Evolutionary conservation across 306 rosid species (phyloP), one percentile per base, ranked within the genome.

Genomic region (Lupinus albus): DNA sequence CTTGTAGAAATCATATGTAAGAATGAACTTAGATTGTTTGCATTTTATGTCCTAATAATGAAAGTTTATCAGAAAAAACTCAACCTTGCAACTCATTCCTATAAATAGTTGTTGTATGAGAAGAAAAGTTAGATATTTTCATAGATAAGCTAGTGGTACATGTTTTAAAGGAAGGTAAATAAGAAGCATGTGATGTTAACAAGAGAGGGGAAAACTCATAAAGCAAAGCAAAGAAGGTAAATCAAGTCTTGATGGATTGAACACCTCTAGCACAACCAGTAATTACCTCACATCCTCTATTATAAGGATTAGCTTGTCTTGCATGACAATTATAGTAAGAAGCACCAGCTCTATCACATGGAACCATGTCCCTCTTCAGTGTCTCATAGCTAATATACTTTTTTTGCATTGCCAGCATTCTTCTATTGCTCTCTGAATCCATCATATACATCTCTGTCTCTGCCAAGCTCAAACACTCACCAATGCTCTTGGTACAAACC

Each of bases 351-450:
- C 52, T 88, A 39, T 60, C 86, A 70, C 98, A 93, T 0, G 98
- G 98, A 71, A 84, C 86, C 89, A 83, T 84, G 67, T 90, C 97
- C 65, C 87, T 86, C 69, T 59, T 93, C 35, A 93, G 88, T 4
- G 98, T 93, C 15, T 74, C 97, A 45, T 93, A 93, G 84, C 98
- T 93, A 46, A 93, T 89, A 65, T 76, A 93, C 80, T 52, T 93
- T 76, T 74, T 93, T 83, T 78, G 86, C 96, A 88, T 83, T 66
- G 76, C 78, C 50, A 93, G 75, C 50, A 89, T 62, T 79, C 98
- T 86, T 51, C 98, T 68, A 42, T 69, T 89, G 59, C 33, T 78
- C 84, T 88, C 98, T 6, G 96, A 84, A 52, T 86, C 91, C 96
- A 87, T 68, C 65, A 81, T 36, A 58, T 83, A 93, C 38, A 33